Evolutionary conservation across 176 grass and related monocot genomes (phyloP).

Genomic region (Alopecurus myosuroides): DNA sequence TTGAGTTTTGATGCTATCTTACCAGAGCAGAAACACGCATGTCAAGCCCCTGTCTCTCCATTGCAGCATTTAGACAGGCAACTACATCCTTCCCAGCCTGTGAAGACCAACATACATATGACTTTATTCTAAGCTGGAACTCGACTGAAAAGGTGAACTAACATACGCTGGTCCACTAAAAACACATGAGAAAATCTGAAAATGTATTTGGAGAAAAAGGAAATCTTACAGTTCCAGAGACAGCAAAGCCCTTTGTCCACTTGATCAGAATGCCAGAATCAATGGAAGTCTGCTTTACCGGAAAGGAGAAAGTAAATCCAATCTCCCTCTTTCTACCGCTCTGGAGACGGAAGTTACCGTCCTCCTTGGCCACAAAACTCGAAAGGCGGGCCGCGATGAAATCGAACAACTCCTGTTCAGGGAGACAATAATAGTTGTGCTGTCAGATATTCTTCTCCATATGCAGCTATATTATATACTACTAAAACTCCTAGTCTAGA

Average conservation of each 20-base stretch:
- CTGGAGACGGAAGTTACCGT: conserved; percentile 17
- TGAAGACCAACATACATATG: neutral
- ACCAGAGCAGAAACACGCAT: conserved; percentile 42
- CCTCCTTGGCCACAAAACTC: conserved; percentile 24
- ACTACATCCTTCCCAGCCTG: conserved; percentile 39
- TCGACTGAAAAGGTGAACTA: neutral
- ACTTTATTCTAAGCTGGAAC: neutral
- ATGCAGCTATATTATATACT: neutral
- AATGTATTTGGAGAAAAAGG: neutral
- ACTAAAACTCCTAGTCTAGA: no score
- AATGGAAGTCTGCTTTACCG: conserved; percentile 40
- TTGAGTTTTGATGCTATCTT: neutral
- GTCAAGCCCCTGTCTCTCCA: conserved; percentile 30
- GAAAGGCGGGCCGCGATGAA: conserved; percentile 25
- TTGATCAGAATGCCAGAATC: conserved; percentile 47
- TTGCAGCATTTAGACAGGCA: conserved; percentile 29
- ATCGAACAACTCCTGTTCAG: conserved; percentile 34
- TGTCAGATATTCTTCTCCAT: neutral
- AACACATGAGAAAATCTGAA: neutral
- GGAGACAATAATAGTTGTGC: neutral
- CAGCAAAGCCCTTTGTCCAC: conserved; percentile 54
- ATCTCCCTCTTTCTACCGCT: conserved; percentile 35
- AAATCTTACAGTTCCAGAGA: conserved; percentile 36
- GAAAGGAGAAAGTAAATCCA: conserved; percentile 58
- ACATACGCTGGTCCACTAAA: neutral